Base-by-base conservation (phyloP, 495 filamentous ascomycete genomes). In the Halenospora varia region DNA sequence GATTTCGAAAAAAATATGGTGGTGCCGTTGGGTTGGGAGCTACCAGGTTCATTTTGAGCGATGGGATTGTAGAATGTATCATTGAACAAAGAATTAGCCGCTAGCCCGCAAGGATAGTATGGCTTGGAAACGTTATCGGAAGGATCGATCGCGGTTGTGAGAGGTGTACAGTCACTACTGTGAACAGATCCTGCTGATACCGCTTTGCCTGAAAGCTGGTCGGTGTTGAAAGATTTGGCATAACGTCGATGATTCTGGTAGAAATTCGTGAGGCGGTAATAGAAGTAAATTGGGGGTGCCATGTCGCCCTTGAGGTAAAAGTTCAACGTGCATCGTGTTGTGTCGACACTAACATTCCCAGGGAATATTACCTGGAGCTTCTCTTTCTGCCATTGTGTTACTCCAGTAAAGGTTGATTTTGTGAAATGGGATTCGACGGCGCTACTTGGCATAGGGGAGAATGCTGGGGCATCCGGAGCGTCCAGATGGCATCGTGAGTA, bases 161-260 rank as follows among this genome's bases (percentile, higher is more conserved):
- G 74, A 2, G 94, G 94, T 41, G 87, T 80, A 72, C 94, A 99
- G 47, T 80, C 76, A 26, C 88, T 82, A 19, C 71, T 71, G 46
- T 82, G 73, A 63, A 98, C 87, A 11, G 80, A 79, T 25, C 56
- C 48, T 54, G 78, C 80, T 22, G 76, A 74, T 25, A 89, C 77
- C 10, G 81, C 82, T 9, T 86, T 76, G 50, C 92, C 94, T 48
- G 85, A 81, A 25, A 99, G 73, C 71, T 99, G 94, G 60, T 88
- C 78, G 53, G 84, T 78, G 65, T 92, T 87, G 58, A 96, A 82
- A 1, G 91, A 96, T 62, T 88, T 85, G 41, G 96, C 93, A 61
- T 99, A 99, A 70, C 93, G 87, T 55, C 94, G 87, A 68, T 99
- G 94, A 70, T 99, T 99, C 70, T 99, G 94, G 75, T 97, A 99